Base-by-base conservation (phyloP, 2,329 filamentous ascomycete genomes). In the Thyridium curvatum region DNA sequence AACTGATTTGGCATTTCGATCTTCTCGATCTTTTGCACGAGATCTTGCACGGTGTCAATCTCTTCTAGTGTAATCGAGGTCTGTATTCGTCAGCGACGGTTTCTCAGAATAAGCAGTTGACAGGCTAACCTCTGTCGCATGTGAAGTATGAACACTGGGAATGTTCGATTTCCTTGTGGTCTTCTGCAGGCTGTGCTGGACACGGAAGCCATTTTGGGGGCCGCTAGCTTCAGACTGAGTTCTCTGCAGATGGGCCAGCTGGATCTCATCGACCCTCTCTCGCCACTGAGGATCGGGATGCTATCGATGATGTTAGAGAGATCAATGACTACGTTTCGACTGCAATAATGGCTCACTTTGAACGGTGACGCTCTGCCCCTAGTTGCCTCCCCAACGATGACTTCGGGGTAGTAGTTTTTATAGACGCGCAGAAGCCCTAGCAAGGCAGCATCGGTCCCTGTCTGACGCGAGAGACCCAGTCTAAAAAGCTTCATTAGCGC, bases 321-420 rank as follows among this genome's bases (percentile, higher is more conserved):
- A 6, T 26, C 6, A 26, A 26, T 26, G 21, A 26, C 6, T 6
- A 26, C 6, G 21, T 10, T 26, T 26, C 6, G 6, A 6, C 6
- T 26, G 10, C 21, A 26, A 26, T 10, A 6, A 10, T 8, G n/a
- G 15, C 49, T 29, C 54, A 76, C 74, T 58, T 77, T 80, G 57
- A 83, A 83, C 1, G 77, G 69, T 4, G 76, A 74, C 1, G 78
- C 77, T 42, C 74, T 72, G 30, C 77, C 77, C 38, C 69, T 68
- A 21, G 78, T 74, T 4, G 76, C 68, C 46, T 84, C 82, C 16
- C 83, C 85, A 12, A 91, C 74, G 42, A 94, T 86, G 39, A 94
- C 86, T 56, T 94, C 87, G 0, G 88, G 87, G 52, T 91, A 94
- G 59, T 91, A 94, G 56, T 91, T 87, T 55, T 93, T 93, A 65